phyloP scores from a whole-genome alignment of 805 yeast genomes.

The Schizosaccharomyces japonicus region DNA sequence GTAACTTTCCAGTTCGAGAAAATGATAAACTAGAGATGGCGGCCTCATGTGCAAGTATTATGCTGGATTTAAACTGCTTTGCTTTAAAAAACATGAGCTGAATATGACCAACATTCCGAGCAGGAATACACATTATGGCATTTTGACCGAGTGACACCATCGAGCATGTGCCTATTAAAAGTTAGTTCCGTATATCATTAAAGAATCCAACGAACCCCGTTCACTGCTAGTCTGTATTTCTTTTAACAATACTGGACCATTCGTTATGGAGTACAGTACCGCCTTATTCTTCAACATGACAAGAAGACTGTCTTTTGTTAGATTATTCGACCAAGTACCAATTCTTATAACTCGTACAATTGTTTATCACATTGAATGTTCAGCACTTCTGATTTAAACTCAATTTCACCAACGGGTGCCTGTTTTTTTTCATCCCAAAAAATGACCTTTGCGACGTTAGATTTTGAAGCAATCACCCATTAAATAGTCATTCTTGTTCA shows the following conservation, averaged over 20 bases:
- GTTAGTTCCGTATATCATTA: not conserved
- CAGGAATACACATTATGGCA: conserved; percentile 46
- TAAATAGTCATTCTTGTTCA: too few species aligned
- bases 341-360: not conserved
- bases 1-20: conserved; percentile 36
- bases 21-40: conserved; percentile 38
- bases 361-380: conserved; percentile 29
- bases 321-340: too few species aligned
- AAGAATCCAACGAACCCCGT: too few species aligned
- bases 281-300: too few species aligned
- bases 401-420: conserved; percentile 45
- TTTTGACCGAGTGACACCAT: not conserved
- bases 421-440: conserved; percentile 83
- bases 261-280: too few species aligned
- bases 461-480: not conserved
- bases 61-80: conserved; percentile 35
- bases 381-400: conserved; percentile 52
- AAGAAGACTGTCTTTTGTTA: too few species aligned
- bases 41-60: conserved; percentile 55
- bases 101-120: conserved; percentile 49
- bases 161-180: not conserved
- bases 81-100: conserved; percentile 36
- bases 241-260: too few species aligned
- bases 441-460: conserved; percentile 23
- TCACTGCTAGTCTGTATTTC: too few species aligned